phyloP scores from a whole-genome alignment of 176 grass and related monocot genomes.

The Dendrocalamus sinicus region DNA sequence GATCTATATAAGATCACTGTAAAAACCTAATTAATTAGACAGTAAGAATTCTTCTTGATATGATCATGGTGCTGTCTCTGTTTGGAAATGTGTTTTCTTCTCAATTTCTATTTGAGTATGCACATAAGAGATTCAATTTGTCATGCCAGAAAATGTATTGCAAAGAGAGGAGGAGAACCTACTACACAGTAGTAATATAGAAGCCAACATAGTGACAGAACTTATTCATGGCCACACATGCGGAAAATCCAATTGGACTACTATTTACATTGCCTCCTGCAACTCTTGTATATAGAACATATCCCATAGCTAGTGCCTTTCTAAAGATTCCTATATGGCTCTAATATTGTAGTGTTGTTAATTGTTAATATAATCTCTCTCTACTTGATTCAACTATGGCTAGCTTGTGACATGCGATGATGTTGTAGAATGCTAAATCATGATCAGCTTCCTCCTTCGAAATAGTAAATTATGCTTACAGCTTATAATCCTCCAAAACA shows the following conservation, averaged over 20 bases:
- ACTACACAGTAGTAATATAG: slow-evolving; percentile 31
- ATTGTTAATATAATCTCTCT: background rate
- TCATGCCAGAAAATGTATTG: slow-evolving; percentile 25
- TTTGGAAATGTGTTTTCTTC: slow-evolving; percentile 32
- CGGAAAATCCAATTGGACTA: slow-evolving; percentile 44
- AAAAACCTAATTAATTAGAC: slow-evolving; percentile 44
- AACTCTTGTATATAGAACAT: slow-evolving; percentile 42
- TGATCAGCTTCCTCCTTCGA: background rate
- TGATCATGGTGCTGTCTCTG: slow-evolving; percentile 6
- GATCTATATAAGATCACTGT: slow-evolving; percentile 41
- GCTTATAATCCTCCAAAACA: background rate
- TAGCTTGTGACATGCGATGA: slow-evolving; percentile 7
- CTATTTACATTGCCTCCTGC: slow-evolving; percentile 46
- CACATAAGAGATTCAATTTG: slow-evolving; percentile 29
- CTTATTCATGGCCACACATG: slow-evolving; percentile 49
- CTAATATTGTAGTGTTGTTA: background rate
- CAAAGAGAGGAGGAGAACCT: slow-evolving; percentile 3
- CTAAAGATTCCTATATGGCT: background rate
- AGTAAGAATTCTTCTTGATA: slow-evolving; percentile 7
- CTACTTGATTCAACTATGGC: background rate
- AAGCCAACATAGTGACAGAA: slow-evolving; percentile 31
- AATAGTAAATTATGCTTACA: background rate
- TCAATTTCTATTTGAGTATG: slow-evolving; percentile 16
- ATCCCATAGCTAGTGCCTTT: slow-evolving; percentile 10
- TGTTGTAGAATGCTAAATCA: background rate